Evolutionary conservation across 176 grass and related monocot genomes (phyloP).

Genomic region (Zoysia japonica): DNA sequence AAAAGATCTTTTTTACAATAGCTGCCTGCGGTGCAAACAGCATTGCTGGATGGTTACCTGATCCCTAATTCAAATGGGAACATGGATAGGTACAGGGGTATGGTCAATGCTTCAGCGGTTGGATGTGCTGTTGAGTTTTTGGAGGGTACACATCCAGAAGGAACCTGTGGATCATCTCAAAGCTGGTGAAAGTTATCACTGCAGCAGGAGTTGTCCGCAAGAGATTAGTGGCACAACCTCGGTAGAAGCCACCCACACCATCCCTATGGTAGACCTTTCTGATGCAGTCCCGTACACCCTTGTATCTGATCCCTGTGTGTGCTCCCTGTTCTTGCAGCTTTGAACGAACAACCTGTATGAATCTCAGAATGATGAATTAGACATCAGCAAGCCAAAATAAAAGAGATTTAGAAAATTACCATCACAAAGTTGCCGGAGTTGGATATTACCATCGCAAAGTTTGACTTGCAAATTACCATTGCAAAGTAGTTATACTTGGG

Average conservation of each 20-base stretch:
- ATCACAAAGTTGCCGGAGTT: too few species aligned
- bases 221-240: constrained; percentile 90
- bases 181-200: constrained; percentile 98
- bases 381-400: not conserved
- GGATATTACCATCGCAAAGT: too few species aligned
- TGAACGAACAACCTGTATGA: constrained; percentile 81
- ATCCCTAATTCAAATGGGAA: constrained; percentile 27
- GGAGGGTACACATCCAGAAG: constrained; percentile 54
- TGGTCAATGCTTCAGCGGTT: constrained; percentile 63
- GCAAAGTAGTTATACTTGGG: too few species aligned
- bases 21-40: constrained; percentile 3
- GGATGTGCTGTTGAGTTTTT: constrained; percentile 58
- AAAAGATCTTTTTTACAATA: constrained; percentile 32
- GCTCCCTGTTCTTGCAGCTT: constrained; percentile 92
- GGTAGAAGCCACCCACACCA: constrained; percentile 83
- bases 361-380: constrained; percentile 7
- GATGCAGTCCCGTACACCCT: constrained; percentile 79
- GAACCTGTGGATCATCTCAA: constrained; percentile 96
- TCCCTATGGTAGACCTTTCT: constrained; percentile 73
- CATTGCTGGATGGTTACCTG: constrained; percentile 21
- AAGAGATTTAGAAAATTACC: not conserved
- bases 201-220: constrained; percentile 92
- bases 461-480: too few species aligned
- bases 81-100: constrained; percentile 39
- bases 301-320: constrained; percentile 49